phyloP scores from a whole-genome alignment of 139 green algal species.

The Volvox africanus region DNA sequence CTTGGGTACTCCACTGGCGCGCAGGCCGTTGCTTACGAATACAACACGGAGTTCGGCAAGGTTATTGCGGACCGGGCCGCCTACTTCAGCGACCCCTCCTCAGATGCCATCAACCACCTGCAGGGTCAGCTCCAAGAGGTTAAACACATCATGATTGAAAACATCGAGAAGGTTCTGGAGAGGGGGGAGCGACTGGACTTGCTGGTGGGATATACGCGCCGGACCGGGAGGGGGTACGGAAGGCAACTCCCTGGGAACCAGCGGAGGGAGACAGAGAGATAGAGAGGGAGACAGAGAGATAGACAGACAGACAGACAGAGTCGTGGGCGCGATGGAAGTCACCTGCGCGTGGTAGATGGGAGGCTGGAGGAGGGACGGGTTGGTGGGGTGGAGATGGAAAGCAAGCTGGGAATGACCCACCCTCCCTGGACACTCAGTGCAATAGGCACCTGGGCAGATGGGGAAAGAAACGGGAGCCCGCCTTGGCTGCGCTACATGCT shows the following conservation, averaged over 20 bases:
- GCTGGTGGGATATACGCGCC: conserved; percentile 51
- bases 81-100: conserved; percentile 84
- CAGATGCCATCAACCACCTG: conserved; percentile 83
- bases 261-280: too few species aligned
- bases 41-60: conserved; percentile 86
- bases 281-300: too few species aligned
- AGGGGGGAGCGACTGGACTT: conserved; percentile 70
- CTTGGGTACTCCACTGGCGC: too few species aligned
- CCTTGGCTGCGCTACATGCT: not conserved
- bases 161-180: conserved; percentile 81
- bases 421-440: too few species aligned
- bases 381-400: not conserved
- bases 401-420: too few species aligned
- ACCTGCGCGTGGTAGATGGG: too few species aligned
- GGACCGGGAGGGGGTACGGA: not conserved
- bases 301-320: too few species aligned
- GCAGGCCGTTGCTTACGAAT: conserved; percentile 90
- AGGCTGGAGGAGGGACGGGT: not conserved
- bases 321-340: not conserved
- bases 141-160: conserved; percentile 86
- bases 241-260: too few species aligned
- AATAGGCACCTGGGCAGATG: too few species aligned
- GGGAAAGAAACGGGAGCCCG: too few species aligned
- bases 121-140: conserved; percentile 71
- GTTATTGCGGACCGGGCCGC: conserved; percentile 83